Evolutionary conservation across 306 rosid genomes (phyloP), one percentile per base, ranked within the genome.

Genomic region (Pueraria montana): DNA sequence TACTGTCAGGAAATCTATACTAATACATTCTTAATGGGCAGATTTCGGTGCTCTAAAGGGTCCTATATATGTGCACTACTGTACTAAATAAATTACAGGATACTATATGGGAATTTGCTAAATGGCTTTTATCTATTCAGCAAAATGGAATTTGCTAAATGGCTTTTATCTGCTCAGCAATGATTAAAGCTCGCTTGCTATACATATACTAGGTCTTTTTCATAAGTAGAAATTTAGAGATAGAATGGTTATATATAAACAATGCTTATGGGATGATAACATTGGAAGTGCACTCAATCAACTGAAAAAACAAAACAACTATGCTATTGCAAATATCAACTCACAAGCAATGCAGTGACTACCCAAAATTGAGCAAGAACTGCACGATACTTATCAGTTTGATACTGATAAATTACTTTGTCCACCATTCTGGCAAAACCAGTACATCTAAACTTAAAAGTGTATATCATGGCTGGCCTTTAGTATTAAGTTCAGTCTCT

Each of bases 291-390:
- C 36, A 36, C 48, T 26, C 59, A 40, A 40, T 68, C 76, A 53
- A 42, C 42, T 14, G 56, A 49, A 69, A 45, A 49, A 80, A 11
- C 5, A 4, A 53, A 71, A 77, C 61, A 18, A 18, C 50, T 30
- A 80, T 11, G 27, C 32, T 16, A 16, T 32, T 14, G 58, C 42
- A 17, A 34, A 55, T 56, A 67, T 76, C 40, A 78, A 76, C 48
- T 26, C 52, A 34, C 9, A 80, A 6, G 20, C 11, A 68, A 67
- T 11, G 17, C 1, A 38, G 42, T 24, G 30, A 38, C 4, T 32
- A 53, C 70, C 61, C 26, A 56, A 26, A 55, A 40, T 50, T 2
- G 34, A 21, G 23, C 10, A 30, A 16, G 20, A 50, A 24, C 34
- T 14, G 6, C 13, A 20, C 52, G 18, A 73, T 24, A 58, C 11